Base-by-base conservation (phyloP, 148 eudicot species). In the Spergularia marina region DNA sequence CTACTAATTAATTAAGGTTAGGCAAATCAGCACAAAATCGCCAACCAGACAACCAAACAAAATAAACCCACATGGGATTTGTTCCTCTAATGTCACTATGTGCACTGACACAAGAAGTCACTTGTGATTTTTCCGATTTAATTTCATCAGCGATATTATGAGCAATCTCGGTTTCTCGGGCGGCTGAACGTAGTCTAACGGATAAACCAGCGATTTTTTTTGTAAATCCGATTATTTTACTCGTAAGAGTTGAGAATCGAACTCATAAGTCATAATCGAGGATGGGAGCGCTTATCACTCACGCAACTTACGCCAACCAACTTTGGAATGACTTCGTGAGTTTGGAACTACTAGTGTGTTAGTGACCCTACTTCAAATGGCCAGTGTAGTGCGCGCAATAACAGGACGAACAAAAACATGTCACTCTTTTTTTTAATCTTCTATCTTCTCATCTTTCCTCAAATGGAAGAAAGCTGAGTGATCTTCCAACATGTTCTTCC, bases 61-160 rank as follows among this genome's bases (percentile, higher is more conserved):
- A 74, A 52, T 1, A 74, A 64, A 54, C 11, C 68, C 77, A 74
- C 52, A 65, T 74, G 71, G 77, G 20, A 16, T 34, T 55, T 74
- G 70, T 4, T 52, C 36, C 36, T 30, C 36, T 44, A 9, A 44
- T 44, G 49, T 44, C 10, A 9, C 8, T 44, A 9, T 44, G 10
- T 6, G 70, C 8, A 8, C 15, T 49, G 56, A 73, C 53, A 51
- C 40, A 68, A 52, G 72, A 68, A 52, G 51, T 49, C 57, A 3
- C 5, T 51, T 51, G 55, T 68, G n/a, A 49, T 30, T 30, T 30
- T 30, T 30, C 36, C 36, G 36, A 30, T 30, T 30, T 30, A 30
- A 30, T 30, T 30, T 30, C 36, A 30, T 30, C 36, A 30, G 36
- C 36, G 36, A 30, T 30, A 30, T 3, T 30, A 30, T 30, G 36